Evolutionary conservation across 768 basidiomycete species (phyloP), one percentile per base, ranked within the genome.

Genomic region (Lactarius evosmus): DNA sequence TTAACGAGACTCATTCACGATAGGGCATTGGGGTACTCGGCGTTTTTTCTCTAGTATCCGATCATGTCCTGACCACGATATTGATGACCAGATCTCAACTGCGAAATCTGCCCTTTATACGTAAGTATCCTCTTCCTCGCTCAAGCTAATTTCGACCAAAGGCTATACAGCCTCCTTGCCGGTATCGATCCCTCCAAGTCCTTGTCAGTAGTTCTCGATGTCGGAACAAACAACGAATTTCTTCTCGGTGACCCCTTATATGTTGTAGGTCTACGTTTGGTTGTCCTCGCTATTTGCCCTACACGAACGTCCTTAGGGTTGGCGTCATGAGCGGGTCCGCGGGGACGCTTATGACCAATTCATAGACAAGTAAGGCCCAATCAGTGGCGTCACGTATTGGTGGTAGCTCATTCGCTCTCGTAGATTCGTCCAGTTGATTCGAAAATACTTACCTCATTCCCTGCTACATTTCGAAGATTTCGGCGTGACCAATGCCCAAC

Each of bases 381-480:
- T 67, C 49, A n/a, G 29, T 11, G 56, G 25, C 22, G 59, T 25
- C 25, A 25, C 9, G 46, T 38, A n/a, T n/a, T 19, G 16, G 19
- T 9, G 41, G 7, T 25, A 22, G n/a, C 30, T 46, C 44, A 44
- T 27, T 27, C 40, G 52, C 16, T 2, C 61, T 29, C 51, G 19
- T 65, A 88, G 87, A 69, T 91, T 94, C 69, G 84, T 93, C 3
- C 86, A 87, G 67, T 78, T 93, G 12, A 85, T 93, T 7, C 80
- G 85, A 52, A 92, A 91, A 71, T 74, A 92, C 71, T 80, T 83
- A 66, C 87, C 88, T 0, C 76, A 81, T 61, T 76, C 80, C 70
- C 78, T 93, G 4, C 75, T 91, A 4, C 92, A 95, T 71, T 93
- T 94, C 60, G 92, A 95, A 71, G 91, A 94, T 69, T 93, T 93